phyloP scores from a whole-genome alignment of 2,329 filamentous ascomycete genomes.

The Ophiosphaerella narmari region DNA sequence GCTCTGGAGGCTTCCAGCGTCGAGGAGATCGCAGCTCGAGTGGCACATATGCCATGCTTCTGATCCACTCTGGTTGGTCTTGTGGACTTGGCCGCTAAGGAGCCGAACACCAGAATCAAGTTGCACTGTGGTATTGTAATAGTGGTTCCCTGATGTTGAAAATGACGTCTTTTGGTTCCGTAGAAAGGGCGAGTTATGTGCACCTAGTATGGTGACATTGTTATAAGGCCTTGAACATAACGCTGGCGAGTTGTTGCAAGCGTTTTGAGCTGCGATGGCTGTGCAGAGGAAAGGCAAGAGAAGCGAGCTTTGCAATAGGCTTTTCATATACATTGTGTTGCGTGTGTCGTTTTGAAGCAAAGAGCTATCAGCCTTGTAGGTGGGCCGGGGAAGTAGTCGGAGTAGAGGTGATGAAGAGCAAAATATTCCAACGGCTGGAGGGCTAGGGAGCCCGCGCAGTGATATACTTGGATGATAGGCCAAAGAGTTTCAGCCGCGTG shows the following conservation, averaged over 20 bases:
- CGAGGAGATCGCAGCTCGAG: conserved; percentile 67
- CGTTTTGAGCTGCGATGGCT: conserved; percentile 44
- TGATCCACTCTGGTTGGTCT: conserved; percentile 49
- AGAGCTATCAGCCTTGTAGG: not conserved
- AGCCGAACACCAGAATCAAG: conserved; percentile 73
- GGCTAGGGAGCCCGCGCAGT: conserved; percentile 4
- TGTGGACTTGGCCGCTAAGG: conserved; percentile 73
- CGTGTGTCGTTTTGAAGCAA: conserved; percentile 1
- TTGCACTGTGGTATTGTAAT: conserved; percentile 71
- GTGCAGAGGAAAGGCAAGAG: conserved; percentile 36
- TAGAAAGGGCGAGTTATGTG: conserved; percentile 75
- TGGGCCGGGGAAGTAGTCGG: not conserved
- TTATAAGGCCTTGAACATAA: conserved; percentile 74
- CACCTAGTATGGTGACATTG: conserved; percentile 77
- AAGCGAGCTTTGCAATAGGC: conserved; percentile 29
- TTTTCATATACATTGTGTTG: conserved; percentile 37
- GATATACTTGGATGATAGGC: conserved; percentile 10
- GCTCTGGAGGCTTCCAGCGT: conserved; percentile 66
- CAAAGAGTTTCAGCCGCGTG: conserved; percentile 17
- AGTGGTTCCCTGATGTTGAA: conserved; percentile 73
- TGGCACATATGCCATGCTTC: conserved; percentile 70
- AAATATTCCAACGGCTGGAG: not conserved
- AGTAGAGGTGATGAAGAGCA: conserved; percentile 4
- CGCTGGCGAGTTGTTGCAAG: conserved; percentile 81
- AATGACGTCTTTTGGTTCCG: conserved; percentile 65